Evolutionary conservation across 2,329 filamentous ascomycete genomes (phyloP), one percentile per base, ranked within the genome.

Genomic region (Dendryphion nanum): DNA sequence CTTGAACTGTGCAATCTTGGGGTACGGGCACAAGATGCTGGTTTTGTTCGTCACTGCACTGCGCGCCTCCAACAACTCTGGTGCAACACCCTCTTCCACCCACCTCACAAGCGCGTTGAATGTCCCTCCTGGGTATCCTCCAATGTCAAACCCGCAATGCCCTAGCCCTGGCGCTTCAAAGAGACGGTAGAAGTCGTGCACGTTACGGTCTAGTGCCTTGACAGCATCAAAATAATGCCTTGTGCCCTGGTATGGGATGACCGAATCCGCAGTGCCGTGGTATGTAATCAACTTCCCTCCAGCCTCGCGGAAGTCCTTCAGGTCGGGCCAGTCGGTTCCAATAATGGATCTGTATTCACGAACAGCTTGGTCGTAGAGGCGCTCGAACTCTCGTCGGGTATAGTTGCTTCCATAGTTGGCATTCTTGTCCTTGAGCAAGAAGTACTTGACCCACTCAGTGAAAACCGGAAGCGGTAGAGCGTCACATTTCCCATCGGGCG

Each of bases 211-310:
- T 13, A 26, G 20, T 16, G 23, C 23, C 23, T 26, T 8, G 3
- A 26, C 23, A 26, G 10, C 23, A 10, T n/a, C 10, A 8, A 8
- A 8, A 3, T 26, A 3, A 26, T 8, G 3, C n/a, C 23, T 10
- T 26, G 23, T 26, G n/a, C 23, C 21, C n/a, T 7, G 7, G 21
- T 24, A 30, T 30, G 6, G 23, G 8, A n/a, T 18, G 6, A 30
- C n/a, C n/a, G 4, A 2, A 4, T 30, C 29, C 10, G 13, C 28
- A 32, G 28, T 14, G 31, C 70, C 71, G 35, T 73, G 69, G 61
- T 64, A 73, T 2, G 59, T 64, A 13, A 74, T 57, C 49, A 74
- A 59, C 42, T 73, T 74, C 2, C 61, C 67, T 0, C 67, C 68
- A 1, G 47, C 39, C 1, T 47, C 34, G 18, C 55, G 56, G 48